Conservation (phyloP, 1,284 basidiomycete genomes). For the Pterulicium gracile region DNA sequence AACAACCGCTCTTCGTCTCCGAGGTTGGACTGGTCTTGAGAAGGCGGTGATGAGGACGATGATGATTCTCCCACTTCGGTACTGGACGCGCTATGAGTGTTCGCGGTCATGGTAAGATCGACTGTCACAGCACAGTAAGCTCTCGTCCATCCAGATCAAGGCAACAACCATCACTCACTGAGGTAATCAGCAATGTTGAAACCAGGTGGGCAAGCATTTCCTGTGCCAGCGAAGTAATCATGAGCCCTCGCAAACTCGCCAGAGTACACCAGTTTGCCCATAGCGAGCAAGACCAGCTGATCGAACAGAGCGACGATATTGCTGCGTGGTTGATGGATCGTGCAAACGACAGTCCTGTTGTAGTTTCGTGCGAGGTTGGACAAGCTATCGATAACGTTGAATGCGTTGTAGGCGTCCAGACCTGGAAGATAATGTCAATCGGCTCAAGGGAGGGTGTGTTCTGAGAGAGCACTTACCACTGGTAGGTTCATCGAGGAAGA, state of each 20-base stretch:
- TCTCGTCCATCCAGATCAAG: neutral
- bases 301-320: slow-evolving; percentile 97
- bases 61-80: slow-evolving; percentile 24
- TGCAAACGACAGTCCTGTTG: slow-evolving; percentile 94
- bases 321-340: slow-evolving; percentile 96
- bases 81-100: slow-evolving; percentile 24
- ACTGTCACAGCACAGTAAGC: slow-evolving; percentile 34
- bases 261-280: slow-evolving; percentile 77
- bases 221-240: slow-evolving; percentile 72
- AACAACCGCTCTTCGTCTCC: slow-evolving; percentile 56
- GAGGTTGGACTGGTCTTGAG: slow-evolving; percentile 28
- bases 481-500: slow-evolving; percentile 96
- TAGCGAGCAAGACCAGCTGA: slow-evolving; percentile 78
- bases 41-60: slow-evolving; percentile 13
- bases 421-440: slow-evolving; percentile 37
- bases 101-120: slow-evolving; percentile 78
- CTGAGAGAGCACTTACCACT: slow-evolving; percentile 47
- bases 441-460: neutral
- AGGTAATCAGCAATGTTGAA: slow-evolving; percentile 96
- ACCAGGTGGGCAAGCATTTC: slow-evolving; percentile 82
- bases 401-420: slow-evolving; percentile 91
- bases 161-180: slow-evolving; percentile 41
- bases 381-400: slow-evolving; percentile 87
- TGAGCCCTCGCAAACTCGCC: slow-evolving; percentile 69
- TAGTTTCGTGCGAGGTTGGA: slow-evolving; percentile 80